These are phyloP conservation scores for Cymodocea nodosa DNA, from an alignment of 116 monocot genomes.

Conservation along the genomic window DNA sequence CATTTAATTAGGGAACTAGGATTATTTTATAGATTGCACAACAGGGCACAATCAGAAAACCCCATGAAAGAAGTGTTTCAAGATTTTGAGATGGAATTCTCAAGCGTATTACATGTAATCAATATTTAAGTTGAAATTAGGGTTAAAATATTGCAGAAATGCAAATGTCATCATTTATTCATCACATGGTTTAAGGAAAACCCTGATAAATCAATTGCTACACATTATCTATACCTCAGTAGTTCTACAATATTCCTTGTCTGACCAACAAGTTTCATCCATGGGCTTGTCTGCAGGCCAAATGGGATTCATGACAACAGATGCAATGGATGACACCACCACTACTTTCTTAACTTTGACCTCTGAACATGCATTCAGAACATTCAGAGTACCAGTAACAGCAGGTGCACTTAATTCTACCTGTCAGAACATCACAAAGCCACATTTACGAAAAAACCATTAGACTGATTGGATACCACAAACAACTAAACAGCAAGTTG, in stretches of 20 bases:
- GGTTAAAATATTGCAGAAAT: too few relatives aligned
- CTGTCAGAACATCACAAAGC: not conserved
- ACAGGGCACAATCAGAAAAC: too few relatives aligned
- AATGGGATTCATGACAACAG: conserved; percentile 24
- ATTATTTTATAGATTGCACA: too few relatives aligned
- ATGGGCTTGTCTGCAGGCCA: conserved; percentile 39
- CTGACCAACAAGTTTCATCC: conserved; percentile 67
- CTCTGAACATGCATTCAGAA: conserved; percentile 49
- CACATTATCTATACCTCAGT: conserved; percentile 7
- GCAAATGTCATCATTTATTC: too few relatives aligned
- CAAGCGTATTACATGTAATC: too few relatives aligned
- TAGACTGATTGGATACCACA: not conserved
- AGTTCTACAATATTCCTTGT: conserved; percentile 22
- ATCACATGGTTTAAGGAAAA: too few relatives aligned
- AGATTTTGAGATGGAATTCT: too few relatives aligned
- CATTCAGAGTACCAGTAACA: conserved; percentile 57
- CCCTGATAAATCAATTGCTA: too few relatives aligned
- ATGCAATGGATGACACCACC: conserved; percentile 45
- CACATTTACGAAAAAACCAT: not conserved
- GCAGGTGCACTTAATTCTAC: conserved; percentile 44
- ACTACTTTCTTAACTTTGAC: conserved; percentile 42
- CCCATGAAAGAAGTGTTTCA: too few relatives aligned
- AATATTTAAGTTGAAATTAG: too few relatives aligned
- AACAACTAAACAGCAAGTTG: not conserved
- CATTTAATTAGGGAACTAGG: too few relatives aligned